Conservation (phyloP, 129 eudicot species). For the Sambucus nigra region DNA sequence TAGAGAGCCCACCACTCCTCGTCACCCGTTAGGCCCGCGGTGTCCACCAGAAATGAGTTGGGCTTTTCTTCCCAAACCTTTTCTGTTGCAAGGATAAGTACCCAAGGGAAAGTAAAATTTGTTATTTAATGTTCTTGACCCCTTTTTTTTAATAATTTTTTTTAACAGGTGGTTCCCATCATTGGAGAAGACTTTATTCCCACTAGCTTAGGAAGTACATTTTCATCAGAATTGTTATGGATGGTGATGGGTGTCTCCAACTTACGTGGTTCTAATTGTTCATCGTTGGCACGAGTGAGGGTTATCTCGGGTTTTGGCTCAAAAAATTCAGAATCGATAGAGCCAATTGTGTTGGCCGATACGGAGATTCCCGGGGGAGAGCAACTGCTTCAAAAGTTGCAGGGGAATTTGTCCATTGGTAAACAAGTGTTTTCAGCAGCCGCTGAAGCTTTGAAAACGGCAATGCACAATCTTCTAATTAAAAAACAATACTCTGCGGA, state of each 20-base stretch:
- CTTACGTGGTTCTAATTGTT: conserved; percentile 25
- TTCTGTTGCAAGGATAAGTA: too few species aligned
- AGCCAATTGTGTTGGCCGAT: conserved; percentile 41
- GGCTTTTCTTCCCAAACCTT: too few species aligned
- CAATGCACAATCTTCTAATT: conserved; percentile 73
- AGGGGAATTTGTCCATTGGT: conserved; percentile 55
- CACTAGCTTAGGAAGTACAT: conserved; percentile 44
- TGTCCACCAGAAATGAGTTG: too few species aligned
- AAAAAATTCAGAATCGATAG: conserved; percentile 16
- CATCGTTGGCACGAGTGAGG: conserved; percentile 61
- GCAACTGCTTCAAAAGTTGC: conserved; percentile 48
- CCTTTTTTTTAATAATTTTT: neutral
- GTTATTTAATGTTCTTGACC: neutral
- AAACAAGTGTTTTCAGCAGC: conserved; percentile 53
- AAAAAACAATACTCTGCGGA: conserved; percentile 77
- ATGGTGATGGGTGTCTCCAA: conserved; percentile 88
- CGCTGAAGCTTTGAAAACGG: conserved; percentile 71
- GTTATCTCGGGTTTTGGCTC: conserved; percentile 34
- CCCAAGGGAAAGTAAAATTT: too few species aligned
- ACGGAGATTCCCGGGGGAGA: conserved; percentile 59
- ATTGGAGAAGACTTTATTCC: conserved; percentile 71
- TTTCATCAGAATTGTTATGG: conserved; percentile 54
- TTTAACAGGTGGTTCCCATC: conserved; percentile 47
- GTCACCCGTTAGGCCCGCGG: too few species aligned
- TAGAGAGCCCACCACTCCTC: too few species aligned